phyloP scores from a whole-genome alignment of 2,329 filamentous ascomycete species.

The Sporothrix sp. region DNA sequence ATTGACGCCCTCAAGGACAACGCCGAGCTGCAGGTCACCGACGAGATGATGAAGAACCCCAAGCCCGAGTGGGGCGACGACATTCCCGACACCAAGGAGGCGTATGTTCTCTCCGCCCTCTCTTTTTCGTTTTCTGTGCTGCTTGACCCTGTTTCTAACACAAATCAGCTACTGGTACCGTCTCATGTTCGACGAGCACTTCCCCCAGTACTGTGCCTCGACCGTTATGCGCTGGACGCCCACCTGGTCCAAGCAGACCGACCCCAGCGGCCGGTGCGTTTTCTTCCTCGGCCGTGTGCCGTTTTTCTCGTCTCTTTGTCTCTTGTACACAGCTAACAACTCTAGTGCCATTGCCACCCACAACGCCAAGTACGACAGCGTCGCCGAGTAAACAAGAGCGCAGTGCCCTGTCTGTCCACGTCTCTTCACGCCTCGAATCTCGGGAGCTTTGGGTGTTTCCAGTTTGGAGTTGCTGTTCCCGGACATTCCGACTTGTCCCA shows the following conservation, averaged over 20 bases:
- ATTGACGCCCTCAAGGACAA: conserved; percentile 96
- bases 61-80: conserved; percentile 93
- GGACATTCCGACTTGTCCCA: not conserved
- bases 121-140: not conserved
- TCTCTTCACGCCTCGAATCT: not conserved
- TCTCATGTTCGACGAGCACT: conserved; percentile 97
- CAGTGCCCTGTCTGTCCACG: too few species aligned
- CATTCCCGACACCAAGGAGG: conserved; percentile 93
- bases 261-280: conserved; percentile 79
- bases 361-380: conserved; percentile 59
- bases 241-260: conserved; percentile 92
- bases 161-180: conserved; percentile 80
- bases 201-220: conserved; percentile 79
- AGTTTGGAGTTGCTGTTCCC: not conserved
- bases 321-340: not conserved
- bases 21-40: conserved; percentile 78
- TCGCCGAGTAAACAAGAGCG: conserved; percentile 6
- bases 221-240: conserved; percentile 97
- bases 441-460: not conserved
- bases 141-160: not conserved
- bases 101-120: conserved; percentile 42
- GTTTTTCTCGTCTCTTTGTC: not conserved
- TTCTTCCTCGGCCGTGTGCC: too few species aligned
- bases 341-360: conserved; percentile 62
- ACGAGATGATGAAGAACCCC: conserved; percentile 98